Evolutionary conservation across 1,284 basidiomycete genomes (phyloP), one percentile per base, ranked within the genome.

Genomic region (Sporisorium reilianum): DNA sequence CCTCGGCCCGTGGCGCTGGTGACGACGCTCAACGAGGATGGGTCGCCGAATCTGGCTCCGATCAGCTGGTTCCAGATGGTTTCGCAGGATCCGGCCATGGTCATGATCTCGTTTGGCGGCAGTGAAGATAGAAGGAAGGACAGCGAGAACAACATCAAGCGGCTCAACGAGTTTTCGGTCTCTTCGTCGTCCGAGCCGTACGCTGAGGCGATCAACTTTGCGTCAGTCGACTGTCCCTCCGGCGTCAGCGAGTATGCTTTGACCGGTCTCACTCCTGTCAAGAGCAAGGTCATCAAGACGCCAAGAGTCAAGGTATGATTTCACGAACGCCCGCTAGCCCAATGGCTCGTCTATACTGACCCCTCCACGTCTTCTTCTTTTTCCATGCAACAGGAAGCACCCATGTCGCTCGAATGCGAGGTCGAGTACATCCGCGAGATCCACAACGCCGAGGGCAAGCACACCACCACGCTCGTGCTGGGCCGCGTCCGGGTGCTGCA

Each of bases 1-100:
- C 79, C 79, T 14, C 55, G 79, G 2, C 79, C 79, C 1, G 78
- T 80, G 8, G 79, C 79, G 6, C 61, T 80, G 8, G 75, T 79
- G 1, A 77, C 76, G 1, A 80, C 79, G 8, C 54, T 76, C 25
- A 74, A 76, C 28, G 64, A 77, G 20, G 58, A 80, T 14, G 73
- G 73, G 1, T 52, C 57, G 0, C 75, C 70, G 6, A 80, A 80
- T 30, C 52, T 80, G 18, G 76, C 77, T 2, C 78, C 79, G 0
- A 75, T 80, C 50, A 71, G 63, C 59, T 79, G 78, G 78, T 80
- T 77, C 26, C 77, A 80, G 58, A 79, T 80, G 78, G 75, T 80
- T 3, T 71, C 63, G 36, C 78, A 79, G 45, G 64, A 80, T 55
- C 79, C 79, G 0, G 66, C 79, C 0, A 70, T 80, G 61, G 78